Conservation (phyloP, 257 asterid species). For the Gentiana straminea region DNA sequence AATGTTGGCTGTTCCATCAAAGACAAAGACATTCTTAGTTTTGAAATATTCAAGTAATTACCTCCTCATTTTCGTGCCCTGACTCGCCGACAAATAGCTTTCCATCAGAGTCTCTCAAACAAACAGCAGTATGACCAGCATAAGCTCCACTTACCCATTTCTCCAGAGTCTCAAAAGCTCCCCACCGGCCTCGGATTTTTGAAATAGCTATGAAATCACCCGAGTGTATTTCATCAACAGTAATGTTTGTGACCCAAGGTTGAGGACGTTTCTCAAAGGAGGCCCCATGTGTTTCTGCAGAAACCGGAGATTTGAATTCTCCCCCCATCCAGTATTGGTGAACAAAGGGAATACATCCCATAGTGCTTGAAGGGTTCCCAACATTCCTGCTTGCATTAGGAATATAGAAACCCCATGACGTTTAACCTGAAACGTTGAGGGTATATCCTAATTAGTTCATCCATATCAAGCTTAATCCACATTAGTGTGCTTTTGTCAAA, state of each 20-base stretch:
- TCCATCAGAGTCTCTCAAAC: conserved; percentile 69
- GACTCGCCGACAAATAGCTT: conserved; percentile 91
- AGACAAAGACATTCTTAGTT: neutral
- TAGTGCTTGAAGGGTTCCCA: conserved; percentile 65
- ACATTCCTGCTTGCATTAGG: conserved; percentile 79
- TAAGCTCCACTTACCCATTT: conserved; percentile 87
- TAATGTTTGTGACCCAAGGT: conserved; percentile 69
- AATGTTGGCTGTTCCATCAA: neutral
- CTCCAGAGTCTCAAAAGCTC: conserved; percentile 85
- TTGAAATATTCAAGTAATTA: conserved; percentile 14
- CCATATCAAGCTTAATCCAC: neutral
- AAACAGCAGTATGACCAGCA: conserved; percentile 86
- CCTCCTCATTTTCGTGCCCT: conserved; percentile 75
- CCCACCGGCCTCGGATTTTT: conserved; percentile 83
- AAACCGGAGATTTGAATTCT: conserved; percentile 62
- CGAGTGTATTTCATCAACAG: conserved; percentile 58
- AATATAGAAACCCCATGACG: conserved; percentile 63
- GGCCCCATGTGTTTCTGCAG: conserved; percentile 81
- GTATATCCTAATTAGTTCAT: conserved; percentile 2
- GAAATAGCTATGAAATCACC: conserved; percentile 81
- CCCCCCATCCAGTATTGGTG: conserved; percentile 71
- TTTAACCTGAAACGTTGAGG: conserved; percentile 41
- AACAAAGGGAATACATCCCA: conserved; percentile 87
- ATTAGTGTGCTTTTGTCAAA: neutral
- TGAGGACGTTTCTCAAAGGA: conserved; percentile 66